phyloP scores from a whole-genome alignment of 1,284 basidiomycete genomes.

The Somion occarium region DNA sequence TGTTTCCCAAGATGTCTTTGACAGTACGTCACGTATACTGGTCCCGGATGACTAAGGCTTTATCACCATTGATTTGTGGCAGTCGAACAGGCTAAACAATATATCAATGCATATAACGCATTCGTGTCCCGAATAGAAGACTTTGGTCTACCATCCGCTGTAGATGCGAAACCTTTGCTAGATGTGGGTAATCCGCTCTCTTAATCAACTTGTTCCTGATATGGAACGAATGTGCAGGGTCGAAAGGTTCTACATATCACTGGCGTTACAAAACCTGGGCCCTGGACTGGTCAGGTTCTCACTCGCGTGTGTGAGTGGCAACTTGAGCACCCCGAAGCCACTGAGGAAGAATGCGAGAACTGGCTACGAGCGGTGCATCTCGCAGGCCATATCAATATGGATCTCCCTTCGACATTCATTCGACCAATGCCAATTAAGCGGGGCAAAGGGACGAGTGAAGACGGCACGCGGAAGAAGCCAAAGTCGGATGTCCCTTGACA shows the following conservation, averaged over 20 bases:
- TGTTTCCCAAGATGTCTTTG: slow-evolving; percentile 34
- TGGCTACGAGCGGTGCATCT: slow-evolving; percentile 62
- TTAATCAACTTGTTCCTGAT: background rate
- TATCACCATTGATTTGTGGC: slow-evolving; percentile 4
- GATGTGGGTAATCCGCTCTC: slow-evolving; percentile 54
- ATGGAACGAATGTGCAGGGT: slow-evolving; percentile 47
- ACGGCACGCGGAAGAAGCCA: slow-evolving; percentile 10
- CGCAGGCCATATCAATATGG: slow-evolving; percentile 37
- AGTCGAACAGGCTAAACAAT: slow-evolving; percentile 33
- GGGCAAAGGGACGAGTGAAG: slow-evolving; percentile 2
- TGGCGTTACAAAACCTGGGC: slow-evolving; percentile 52
- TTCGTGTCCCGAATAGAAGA: slow-evolving; percentile 60
- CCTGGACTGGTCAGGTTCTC: slow-evolving; percentile 65
- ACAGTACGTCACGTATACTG: slow-evolving; percentile 35
- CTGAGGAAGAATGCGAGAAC: slow-evolving; percentile 58
- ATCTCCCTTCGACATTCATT: slow-evolving; percentile 21
- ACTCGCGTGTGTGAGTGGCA: slow-evolving; percentile 77
- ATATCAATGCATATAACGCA: slow-evolving; percentile 60
- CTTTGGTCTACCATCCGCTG: slow-evolving; percentile 53
- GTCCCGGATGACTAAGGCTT: background rate
- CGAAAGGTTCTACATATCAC: slow-evolving; percentile 58
- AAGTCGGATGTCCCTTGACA: background rate
- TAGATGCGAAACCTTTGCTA: slow-evolving; percentile 69
- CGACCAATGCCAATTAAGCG: slow-evolving; percentile 9
- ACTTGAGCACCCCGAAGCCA: slow-evolving; percentile 64